These are phyloP conservation scores for Thuja plicata DNA, from an alignment of 83 land plant genomes.

Conservation along the genomic window DNA sequence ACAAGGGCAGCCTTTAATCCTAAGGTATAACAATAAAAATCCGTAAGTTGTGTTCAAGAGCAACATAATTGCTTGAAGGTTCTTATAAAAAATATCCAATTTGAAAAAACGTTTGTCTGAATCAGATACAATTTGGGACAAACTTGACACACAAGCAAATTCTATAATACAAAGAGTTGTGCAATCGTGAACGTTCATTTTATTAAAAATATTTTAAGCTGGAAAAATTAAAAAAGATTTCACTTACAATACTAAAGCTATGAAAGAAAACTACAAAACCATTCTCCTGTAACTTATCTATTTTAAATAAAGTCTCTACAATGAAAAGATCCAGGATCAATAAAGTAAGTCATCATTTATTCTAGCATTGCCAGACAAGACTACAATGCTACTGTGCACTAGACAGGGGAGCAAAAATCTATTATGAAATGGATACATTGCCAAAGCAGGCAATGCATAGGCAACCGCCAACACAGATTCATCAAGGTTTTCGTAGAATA, in stretches of 20 bases:
- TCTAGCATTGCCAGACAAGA: neutral
- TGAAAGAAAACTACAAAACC: neutral
- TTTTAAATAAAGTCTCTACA: too few species aligned
- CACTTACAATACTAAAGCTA: neutral
- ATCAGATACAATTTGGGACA: neutral
- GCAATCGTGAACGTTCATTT: neutral
- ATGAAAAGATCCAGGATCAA: neutral
- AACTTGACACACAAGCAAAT: neutral
- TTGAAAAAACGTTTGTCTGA: neutral
- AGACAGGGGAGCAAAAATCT: neutral
- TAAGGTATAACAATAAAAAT: neutral
- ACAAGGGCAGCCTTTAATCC: neutral
- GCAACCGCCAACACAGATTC: neutral
- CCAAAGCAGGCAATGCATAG: neutral
- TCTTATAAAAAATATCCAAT: neutral
- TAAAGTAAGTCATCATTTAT: neutral
- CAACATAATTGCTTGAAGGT: neutral
- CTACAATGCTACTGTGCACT: neutral
- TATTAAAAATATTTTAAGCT: neutral
- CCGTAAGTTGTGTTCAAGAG: neutral
- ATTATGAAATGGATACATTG: neutral
- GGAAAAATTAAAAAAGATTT: neutral
- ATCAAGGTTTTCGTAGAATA: neutral
- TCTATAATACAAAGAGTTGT: neutral
- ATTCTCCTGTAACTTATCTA: neutral